Percentiles rank a stretch among this genome's conserved stretches.
Evolutionary conservation across 1,284 basidiomycete genomes (phyloP).

Genomic region (Trametes pubescens): DNA sequence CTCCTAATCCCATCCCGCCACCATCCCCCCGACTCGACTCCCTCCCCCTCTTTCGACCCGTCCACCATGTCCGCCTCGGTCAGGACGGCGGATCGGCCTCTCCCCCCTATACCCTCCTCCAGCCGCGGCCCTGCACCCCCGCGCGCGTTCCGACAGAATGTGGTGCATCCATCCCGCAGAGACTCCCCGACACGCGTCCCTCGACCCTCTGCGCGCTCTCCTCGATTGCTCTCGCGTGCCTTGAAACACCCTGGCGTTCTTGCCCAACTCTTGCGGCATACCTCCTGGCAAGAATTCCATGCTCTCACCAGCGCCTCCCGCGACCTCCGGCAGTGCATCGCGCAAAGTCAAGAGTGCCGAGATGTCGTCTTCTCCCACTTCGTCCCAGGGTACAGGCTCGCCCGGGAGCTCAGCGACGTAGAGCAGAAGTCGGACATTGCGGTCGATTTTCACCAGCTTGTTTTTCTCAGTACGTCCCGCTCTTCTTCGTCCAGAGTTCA

Average conservation of each 20-base stretch:
- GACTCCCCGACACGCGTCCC: slow-evolving; percentile 12
- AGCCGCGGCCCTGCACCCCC: slow-evolving; percentile 3
- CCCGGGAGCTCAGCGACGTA: slow-evolving; percentile 51
- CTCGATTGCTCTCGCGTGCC: slow-evolving; percentile 19
- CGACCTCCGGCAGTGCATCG: slow-evolving; percentile 50
- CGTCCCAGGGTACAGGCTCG: slow-evolving; percentile 63
- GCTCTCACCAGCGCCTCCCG: slow-evolving; percentile 60
- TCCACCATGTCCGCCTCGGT: slow-evolving; percentile 27
- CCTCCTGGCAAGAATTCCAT: slow-evolving; percentile 63
- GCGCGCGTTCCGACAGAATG: slow-evolving; percentile 6
- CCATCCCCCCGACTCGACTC: slow-evolving; percentile 1
- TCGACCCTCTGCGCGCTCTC: slow-evolving; percentile 23
- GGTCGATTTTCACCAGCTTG: slow-evolving; percentile 63
- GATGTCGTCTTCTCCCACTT: slow-evolving; percentile 65
- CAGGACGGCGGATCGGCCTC: slow-evolving; percentile 23
- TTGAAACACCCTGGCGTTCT: slow-evolving; percentile 54
- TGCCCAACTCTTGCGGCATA: slow-evolving; percentile 49
- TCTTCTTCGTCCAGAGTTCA: slow-evolving; percentile 22
- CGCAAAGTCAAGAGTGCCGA: slow-evolving; percentile 50
- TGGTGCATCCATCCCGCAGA: not conserved
- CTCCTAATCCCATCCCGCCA: slow-evolving; percentile 1
- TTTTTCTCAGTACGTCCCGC: slow-evolving; percentile 63
- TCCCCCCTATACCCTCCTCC: slow-evolving; percentile 29
- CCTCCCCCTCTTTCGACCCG: slow-evolving; percentile 6
- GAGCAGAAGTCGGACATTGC: slow-evolving; percentile 54